Evolutionary conservation across 345 rosid species (phyloP).

Genomic region (Lepidium aucheri): DNA sequence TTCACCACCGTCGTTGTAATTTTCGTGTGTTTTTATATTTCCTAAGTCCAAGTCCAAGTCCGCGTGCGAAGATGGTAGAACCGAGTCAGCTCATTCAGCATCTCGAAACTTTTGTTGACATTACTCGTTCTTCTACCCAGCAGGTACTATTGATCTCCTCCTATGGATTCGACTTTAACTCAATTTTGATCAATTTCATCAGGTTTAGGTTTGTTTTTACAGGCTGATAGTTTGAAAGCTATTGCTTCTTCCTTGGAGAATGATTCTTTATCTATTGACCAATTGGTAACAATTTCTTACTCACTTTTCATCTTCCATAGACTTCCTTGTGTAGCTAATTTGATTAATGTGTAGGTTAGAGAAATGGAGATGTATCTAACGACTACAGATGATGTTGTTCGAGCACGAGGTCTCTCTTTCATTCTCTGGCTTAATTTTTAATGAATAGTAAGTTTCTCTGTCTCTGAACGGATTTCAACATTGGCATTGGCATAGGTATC

Average conservation of each 20-base stretch:
- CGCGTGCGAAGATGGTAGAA: slow-evolving; percentile 35
- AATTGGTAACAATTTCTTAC: slow-evolving; percentile 37
- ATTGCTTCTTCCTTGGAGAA: slow-evolving; percentile 60
- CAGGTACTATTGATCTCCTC: slow-evolving; percentile 36
- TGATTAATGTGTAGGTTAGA: slow-evolving; percentile 40
- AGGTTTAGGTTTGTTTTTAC: neutral
- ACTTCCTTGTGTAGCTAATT: neutral
- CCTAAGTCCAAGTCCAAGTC: neutral
- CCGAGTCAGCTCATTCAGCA: slow-evolving; percentile 40
- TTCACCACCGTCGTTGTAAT: too few relatives aligned
- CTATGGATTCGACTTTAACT: neutral
- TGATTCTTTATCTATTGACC: slow-evolving; percentile 35
- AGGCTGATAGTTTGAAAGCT: slow-evolving; percentile 61
- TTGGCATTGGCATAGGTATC: slow-evolving; percentile 40
- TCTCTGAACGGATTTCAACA: neutral
- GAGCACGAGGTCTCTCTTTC: slow-evolving; percentile 60
- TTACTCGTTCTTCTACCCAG: slow-evolving; percentile 42
- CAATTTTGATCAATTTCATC: neutral
- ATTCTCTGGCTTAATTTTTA: neutral
- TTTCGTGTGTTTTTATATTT: too few relatives aligned
- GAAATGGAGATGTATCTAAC: slow-evolving; percentile 90
- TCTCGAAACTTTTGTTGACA: slow-evolving; percentile 59
- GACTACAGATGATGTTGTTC: slow-evolving; percentile 52
- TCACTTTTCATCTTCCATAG: neutral
- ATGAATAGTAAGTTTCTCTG: neutral